Base-by-base conservation (phyloP, 768 basidiomycete species). In the Hericium coralloides region DNA sequence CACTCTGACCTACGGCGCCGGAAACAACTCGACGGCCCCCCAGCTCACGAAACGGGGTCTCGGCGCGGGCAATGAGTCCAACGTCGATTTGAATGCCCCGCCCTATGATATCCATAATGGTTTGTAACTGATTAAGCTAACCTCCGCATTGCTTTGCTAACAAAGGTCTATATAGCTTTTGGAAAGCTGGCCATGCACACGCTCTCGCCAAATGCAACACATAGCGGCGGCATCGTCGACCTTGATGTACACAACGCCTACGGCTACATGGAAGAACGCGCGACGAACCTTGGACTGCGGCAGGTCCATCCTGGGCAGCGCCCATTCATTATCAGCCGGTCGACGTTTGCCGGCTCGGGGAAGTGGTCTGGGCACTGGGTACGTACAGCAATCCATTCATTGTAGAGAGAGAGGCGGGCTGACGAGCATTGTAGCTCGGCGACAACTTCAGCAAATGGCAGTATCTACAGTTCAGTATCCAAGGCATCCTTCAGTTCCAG, bases 401-500 rank as follows among this genome's bases (percentile, higher is more conserved):
- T 12, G 17, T 26, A 3, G 14, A 22, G 3, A 38, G 8, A 39
- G 41, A 0, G 20, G 12, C 2, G 31, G 4, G 7, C 31, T 31
- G 5, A 31, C 8, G 31, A 12, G 15, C 14, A 55, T 52, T 56
- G n/a, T 55, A 85, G 83, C 77, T 89, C 23, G 87, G 89, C 1
- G 89, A 92, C 68, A 90, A 90, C 65, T 82, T 75, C 66, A 85
- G 84, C 65, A 78, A 79, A 58, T 92, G 89, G 87, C 69, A 79
- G 52, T 89, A 85, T 69, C 77, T 91, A 75, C 74, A 79, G 59
- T 73, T 79, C 64, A 85, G 76, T 60, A 85, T 91, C 53, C 81
- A 89, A 72, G 88, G 87, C 17, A 72, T 88, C 18, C 75, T 92
- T n/a, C 88, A 91, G 68, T 91, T 92, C 79, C 87, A 90, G 68